Evolutionary conservation across 1,139 yeast species (phyloP).

Genomic region (Lodderomyces beijingensis): DNA sequence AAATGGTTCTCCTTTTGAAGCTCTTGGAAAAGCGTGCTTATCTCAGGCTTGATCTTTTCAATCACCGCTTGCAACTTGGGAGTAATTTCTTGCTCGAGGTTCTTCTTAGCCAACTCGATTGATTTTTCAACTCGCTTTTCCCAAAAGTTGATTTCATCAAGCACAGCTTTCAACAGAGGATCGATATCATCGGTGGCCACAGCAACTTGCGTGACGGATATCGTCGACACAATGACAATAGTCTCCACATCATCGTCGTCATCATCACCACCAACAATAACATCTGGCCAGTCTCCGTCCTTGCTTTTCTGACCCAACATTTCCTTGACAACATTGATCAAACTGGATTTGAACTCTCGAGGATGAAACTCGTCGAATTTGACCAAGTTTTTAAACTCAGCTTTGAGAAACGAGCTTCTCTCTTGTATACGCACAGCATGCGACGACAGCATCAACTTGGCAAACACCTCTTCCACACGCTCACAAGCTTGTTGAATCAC

Average conservation of each 20-base stretch:
- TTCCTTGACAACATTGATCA: conserved; percentile 21
- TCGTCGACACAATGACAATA: conserved; percentile 26
- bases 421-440: conserved; percentile 15
- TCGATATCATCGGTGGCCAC: conserved; percentile 4
- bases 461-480: conserved; percentile 1
- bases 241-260: conserved; percentile 20
- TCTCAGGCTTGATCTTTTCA: conserved; percentile 27
- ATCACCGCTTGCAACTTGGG: conserved; percentile 32
- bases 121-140: conserved; percentile 36
- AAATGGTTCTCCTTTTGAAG: conserved; percentile 40
- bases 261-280: conserved; percentile 10
- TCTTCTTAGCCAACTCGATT: conserved; percentile 37
- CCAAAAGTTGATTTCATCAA: conserved; percentile 31
- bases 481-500: conserved; percentile 2
- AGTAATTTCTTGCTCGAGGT: conserved; percentile 36
- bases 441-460: conserved; percentile 8
- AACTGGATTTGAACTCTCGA: conserved; percentile 10
- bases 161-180: conserved; percentile 12
- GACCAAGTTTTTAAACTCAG: conserved; percentile 27
- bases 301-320: conserved; percentile 13
- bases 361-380: conserved; percentile 18
- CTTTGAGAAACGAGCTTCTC: conserved; percentile 21
- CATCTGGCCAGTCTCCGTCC: conserved; percentile 9
- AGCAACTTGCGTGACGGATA: conserved; percentile 18
- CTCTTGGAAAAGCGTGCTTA: conserved; percentile 37